These are phyloP conservation scores for Diospyros lotus DNA, from an alignment of 148 eudicot species.

Conservation along the genomic window DNA sequence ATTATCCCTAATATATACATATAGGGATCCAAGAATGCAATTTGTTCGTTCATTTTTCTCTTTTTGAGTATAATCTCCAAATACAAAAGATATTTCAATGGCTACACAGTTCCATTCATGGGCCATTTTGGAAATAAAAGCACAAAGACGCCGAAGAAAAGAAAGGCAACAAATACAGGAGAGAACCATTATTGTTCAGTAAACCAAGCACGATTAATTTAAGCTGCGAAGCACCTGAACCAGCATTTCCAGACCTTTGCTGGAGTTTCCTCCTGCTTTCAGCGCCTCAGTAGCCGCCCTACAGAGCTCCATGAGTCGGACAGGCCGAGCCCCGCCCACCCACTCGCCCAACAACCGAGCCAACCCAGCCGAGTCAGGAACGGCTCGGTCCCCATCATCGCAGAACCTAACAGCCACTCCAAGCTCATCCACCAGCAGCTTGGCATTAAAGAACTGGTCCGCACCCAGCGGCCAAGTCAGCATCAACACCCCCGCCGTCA, in stretches of 20 bases:
- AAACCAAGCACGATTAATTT: no score
- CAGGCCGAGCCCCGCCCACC: slow-evolving; percentile 12
- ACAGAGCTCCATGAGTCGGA: not conserved
- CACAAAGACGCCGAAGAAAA: no score
- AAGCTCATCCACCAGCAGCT: slow-evolving; percentile 44
- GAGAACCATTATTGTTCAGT: no score
- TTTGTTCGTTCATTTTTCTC: no score
- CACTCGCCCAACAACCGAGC: slow-evolving; percentile 35
- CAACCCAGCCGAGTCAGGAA: slow-evolving; percentile 47
- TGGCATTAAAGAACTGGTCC: slow-evolving; percentile 56
- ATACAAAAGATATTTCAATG: no score
- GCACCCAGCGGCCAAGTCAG: slow-evolving; percentile 69
- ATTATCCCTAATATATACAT: no score
- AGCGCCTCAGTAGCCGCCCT: not conserved
- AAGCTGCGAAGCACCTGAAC: not conserved
- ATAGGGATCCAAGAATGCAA: no score
- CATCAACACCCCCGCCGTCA: slow-evolving; percentile 50
- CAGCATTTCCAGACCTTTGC: slow-evolving; percentile 3
- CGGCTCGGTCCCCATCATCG: slow-evolving; percentile 29
- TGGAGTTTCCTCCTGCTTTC: slow-evolving; percentile 15
- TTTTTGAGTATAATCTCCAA: no score
- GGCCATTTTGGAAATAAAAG: no score
- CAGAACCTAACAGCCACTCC: slow-evolving; percentile 38
- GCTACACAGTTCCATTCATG: no score
- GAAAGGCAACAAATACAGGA: no score